These are phyloP conservation scores for Gnetum montanum DNA, from an alignment of 75 land plant species.

Conservation along the genomic window DNA sequence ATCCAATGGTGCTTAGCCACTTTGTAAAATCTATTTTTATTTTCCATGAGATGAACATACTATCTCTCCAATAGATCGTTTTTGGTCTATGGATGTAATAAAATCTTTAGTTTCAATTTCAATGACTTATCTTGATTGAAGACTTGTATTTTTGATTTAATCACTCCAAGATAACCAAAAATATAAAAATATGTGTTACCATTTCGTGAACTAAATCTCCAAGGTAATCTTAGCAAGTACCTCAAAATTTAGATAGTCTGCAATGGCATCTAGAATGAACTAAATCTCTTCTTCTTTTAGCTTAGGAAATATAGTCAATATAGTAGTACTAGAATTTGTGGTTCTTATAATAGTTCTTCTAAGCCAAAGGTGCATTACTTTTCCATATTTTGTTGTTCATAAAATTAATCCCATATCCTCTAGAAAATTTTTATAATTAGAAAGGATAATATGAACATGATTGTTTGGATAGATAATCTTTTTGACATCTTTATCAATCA, in stretches of 20 bases:
- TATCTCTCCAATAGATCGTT: no score
- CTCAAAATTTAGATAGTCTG: slow-evolving; percentile 90
- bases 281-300: slow-evolving; percentile 97
- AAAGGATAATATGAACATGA: slow-evolving; percentile 92
- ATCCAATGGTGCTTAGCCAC: no score
- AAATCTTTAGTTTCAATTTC: no score
- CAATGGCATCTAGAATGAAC: slow-evolving; percentile 92
- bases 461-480: slow-evolving; percentile 87
- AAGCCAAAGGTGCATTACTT: slow-evolving; percentile 98
- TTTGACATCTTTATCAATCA: slow-evolving; percentile 57
- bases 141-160: no score
- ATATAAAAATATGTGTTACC: background rate
- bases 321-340: slow-evolving; percentile 82
- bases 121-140: no score
- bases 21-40: no score
- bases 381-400: slow-evolving; percentile 98
- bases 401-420: slow-evolving; percentile 98
- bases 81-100: no score
- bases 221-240: slow-evolving; percentile 16
- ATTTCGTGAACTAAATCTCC: background rate
- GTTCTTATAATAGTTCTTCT: slow-evolving; percentile 96
- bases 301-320: slow-evolving; percentile 80
- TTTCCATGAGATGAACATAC: no score
- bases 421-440: slow-evolving; percentile 97
- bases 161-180: no score